These are phyloP conservation scores for Pulveroboletus ravenelii DNA, from an alignment of 768 basidiomycete species.

Conservation along the genomic window DNA sequence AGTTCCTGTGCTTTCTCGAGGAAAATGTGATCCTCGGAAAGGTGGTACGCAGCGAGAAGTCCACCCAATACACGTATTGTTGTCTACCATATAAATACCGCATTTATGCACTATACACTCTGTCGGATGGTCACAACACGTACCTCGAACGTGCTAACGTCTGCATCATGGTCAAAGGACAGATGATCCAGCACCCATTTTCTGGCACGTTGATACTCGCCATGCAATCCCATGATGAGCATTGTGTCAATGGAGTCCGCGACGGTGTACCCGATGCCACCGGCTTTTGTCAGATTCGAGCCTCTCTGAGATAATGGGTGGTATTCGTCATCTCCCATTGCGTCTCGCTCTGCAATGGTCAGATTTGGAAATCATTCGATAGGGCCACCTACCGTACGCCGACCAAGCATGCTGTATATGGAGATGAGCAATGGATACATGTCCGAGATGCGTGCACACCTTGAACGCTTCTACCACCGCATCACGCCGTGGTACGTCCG, in stretches of 20 bases:
- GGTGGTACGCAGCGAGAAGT: slow-evolving; percentile 78
- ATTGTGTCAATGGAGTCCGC: slow-evolving; percentile 86
- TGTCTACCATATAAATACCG: slow-evolving; percentile 46
- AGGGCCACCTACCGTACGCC: slow-evolving; percentile 62
- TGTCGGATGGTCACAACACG: slow-evolving; percentile 16
- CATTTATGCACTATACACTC: not conserved
- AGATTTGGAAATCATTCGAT: slow-evolving; percentile 5
- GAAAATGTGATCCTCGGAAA: slow-evolving; percentile 67
- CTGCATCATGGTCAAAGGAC: slow-evolving; percentile 70
- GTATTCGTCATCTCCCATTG: slow-evolving; percentile 90
- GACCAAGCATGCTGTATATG: slow-evolving; percentile 70
- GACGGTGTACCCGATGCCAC: slow-evolving; percentile 86
- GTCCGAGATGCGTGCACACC: slow-evolving; percentile 38
- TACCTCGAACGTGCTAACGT: slow-evolving; percentile 90
- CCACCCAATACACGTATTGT: slow-evolving; percentile 93
- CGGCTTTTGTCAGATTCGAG: slow-evolving; percentile 70
- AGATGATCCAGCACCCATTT: slow-evolving; percentile 70
- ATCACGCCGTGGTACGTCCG: slow-evolving; percentile 60
- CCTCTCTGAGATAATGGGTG: slow-evolving; percentile 77
- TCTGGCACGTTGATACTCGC: slow-evolving; percentile 74
- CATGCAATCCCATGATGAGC: slow-evolving; percentile 75
- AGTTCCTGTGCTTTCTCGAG: slow-evolving; percentile 78
- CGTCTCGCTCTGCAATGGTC: slow-evolving; percentile 63
- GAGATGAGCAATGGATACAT: slow-evolving; percentile 6
- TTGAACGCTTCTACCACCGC: slow-evolving; percentile 78